These are phyloP conservation scores for Starmerella roubikii DNA, from an alignment of 805 yeast genomes.

Conservation along the genomic window DNA sequence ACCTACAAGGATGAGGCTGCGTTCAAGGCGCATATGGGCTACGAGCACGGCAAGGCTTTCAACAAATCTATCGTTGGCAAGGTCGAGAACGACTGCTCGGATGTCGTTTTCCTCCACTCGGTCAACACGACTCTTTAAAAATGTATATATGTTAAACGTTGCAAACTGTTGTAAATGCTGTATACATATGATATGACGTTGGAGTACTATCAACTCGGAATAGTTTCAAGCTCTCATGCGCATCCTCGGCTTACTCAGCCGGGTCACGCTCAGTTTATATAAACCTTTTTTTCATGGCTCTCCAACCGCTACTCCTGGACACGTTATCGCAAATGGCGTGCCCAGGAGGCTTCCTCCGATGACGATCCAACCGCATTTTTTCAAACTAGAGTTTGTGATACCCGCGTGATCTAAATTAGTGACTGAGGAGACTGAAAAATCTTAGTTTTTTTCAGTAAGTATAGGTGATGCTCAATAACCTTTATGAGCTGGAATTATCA, in stretches of 20 bases:
- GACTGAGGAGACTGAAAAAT: slow-evolving; percentile 18
- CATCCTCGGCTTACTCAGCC: too few species aligned
- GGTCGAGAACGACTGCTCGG: slow-evolving; percentile 20
- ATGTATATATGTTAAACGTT: too few species aligned
- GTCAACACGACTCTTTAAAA: slow-evolving; percentile 13
- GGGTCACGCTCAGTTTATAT: too few species aligned
- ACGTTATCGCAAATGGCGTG: too few species aligned
- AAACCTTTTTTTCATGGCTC: slow-evolving; percentile 5
- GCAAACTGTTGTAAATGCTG: too few species aligned
- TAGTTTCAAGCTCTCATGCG: too few species aligned
- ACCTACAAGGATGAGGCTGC: slow-evolving; percentile 23
- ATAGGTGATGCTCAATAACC: slow-evolving; percentile 39
- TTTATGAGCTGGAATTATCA: slow-evolving; percentile 97
- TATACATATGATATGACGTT: too few species aligned
- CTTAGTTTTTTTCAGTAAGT: slow-evolving; percentile 11
- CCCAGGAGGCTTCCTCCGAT: too few species aligned
- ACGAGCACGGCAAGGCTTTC: slow-evolving; percentile 21
- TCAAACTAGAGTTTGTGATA: slow-evolving; percentile 59
- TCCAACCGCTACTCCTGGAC: too few species aligned
- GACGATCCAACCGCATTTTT: slow-evolving; percentile 37
- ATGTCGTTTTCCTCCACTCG: slow-evolving; percentile 17
- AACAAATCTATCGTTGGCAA: slow-evolving; percentile 19
- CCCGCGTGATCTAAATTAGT: slow-evolving; percentile 35
- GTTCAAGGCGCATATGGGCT: slow-evolving; percentile 21
- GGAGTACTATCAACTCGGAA: too few species aligned